These are phyloP conservation scores for Lathyrus sativus DNA, from an alignment of 306 rosid species.

Conservation along the genomic window DNA sequence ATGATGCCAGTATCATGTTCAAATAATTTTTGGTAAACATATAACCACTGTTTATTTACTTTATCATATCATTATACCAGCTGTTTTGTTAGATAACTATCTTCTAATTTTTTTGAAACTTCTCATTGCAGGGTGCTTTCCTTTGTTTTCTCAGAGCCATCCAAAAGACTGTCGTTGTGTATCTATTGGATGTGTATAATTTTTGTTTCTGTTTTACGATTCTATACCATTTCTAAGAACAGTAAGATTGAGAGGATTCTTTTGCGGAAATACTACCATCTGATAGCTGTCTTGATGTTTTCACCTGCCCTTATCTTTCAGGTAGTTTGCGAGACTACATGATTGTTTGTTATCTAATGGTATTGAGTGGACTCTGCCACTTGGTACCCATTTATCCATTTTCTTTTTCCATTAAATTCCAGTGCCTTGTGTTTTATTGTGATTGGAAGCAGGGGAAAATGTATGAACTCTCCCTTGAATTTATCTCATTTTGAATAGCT, in stretches of 20 bases:
- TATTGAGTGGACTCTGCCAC: constrained; percentile 18
- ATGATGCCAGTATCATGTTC: constrained; percentile 7
- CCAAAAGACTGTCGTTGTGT: constrained; percentile 74
- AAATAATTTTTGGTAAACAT: not conserved
- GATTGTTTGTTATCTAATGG: constrained; percentile 20
- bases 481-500: constrained; percentile 20
- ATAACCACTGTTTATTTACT: constrained; percentile 6
- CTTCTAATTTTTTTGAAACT: constrained; percentile 24
- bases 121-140: constrained; percentile 78
- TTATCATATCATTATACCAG: constrained; percentile 28
- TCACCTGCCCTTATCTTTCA: constrained; percentile 92
- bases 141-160: constrained; percentile 82
- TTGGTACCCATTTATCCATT: constrained; percentile 7
- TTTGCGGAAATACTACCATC: constrained; percentile 90
- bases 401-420: constrained; percentile 18
- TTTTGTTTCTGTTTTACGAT: constrained; percentile 66
- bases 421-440: not conserved
- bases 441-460: not conserved
- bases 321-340: constrained; percentile 56
- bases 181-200: constrained; percentile 75
- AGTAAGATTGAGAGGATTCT: constrained; percentile 96
- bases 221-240: constrained; percentile 87
- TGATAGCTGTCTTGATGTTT: constrained; percentile 95
- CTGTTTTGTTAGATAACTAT: constrained; percentile 29
- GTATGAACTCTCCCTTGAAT: constrained; percentile 13